Conservation (phyloP, 495 filamentous ascomycete genomes). For the Xylaria grammica region DNA sequence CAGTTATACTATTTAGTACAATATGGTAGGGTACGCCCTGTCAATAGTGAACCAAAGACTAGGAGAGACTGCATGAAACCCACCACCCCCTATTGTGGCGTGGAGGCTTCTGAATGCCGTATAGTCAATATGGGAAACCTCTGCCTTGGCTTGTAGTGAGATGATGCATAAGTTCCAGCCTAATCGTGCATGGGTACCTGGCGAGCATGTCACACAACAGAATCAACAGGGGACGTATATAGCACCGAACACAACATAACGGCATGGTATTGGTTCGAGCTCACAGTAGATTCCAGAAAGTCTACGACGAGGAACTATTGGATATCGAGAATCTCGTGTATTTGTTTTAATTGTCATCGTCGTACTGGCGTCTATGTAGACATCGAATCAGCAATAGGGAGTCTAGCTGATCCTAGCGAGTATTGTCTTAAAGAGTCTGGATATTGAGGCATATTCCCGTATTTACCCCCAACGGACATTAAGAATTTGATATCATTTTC, state of each 20-base stretch:
- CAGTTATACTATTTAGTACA: background rate
- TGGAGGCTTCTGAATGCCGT: too few relatives aligned
- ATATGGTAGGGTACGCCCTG: background rate
- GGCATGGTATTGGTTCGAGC: background rate
- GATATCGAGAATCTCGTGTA: background rate
- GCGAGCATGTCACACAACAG: background rate
- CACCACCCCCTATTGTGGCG: too few relatives aligned
- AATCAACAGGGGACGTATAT: background rate
- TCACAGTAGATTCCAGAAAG: background rate
- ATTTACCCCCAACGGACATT: background rate
- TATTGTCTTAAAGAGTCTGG: background rate
- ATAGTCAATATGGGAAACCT: too few relatives aligned
- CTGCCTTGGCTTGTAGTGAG: too few relatives aligned
- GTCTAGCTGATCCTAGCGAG: background rate
- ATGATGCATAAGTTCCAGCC: background rate
- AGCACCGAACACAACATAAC: background rate
- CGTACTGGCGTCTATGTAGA: background rate
- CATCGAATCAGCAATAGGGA: background rate
- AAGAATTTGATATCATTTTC: constrained; percentile 20
- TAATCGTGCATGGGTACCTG: background rate
- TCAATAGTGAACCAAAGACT: constrained; percentile 1
- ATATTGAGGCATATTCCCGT: background rate
- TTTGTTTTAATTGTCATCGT: background rate
- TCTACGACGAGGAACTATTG: background rate
- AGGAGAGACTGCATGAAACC: background rate